Evolutionary conservation across 176 grass and related monocot species (phyloP).

Genomic region (Musa beccarii): DNA sequence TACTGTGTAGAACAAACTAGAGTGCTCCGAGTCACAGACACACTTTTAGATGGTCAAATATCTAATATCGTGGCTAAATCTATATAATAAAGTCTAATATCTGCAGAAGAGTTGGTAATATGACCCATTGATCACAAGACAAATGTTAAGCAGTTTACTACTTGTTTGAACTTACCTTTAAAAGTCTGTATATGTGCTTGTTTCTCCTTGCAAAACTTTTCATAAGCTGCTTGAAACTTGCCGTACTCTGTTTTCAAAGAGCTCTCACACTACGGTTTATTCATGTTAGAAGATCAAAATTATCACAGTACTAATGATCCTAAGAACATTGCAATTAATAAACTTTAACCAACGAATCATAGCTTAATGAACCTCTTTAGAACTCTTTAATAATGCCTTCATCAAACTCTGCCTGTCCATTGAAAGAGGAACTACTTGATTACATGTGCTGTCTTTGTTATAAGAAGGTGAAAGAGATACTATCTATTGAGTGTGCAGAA

Average conservation of each 20-base stretch:
- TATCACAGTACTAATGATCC: constrained; percentile 2
- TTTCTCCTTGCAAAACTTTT: constrained; percentile 81
- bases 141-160: neutral
- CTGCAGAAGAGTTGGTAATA: neutral
- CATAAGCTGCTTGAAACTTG: constrained; percentile 66
- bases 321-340: constrained; percentile 13
- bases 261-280: constrained; percentile 56
- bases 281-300: constrained; percentile 19
- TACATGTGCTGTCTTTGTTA: neutral
- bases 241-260: constrained; percentile 76
- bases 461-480: neutral
- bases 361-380: constrained; percentile 58
- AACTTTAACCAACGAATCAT: neutral
- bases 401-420: constrained; percentile 65
- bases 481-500: neutral
- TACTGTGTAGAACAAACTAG: too few relatives aligned
- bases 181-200: constrained; percentile 61
- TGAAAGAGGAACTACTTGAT: neutral
- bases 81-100: too few relatives aligned
- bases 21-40: too few relatives aligned
- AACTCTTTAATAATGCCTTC: constrained; percentile 64
- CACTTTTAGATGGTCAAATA: neutral
- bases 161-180: constrained; percentile 39
- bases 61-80: neutral
- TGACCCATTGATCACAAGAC: neutral